A percentile compares a stretch with the other conserved stretches of the same genome.
Conservation (phyloP, 148 eudicot species). For the Rhododendron ovatum region DNA sequence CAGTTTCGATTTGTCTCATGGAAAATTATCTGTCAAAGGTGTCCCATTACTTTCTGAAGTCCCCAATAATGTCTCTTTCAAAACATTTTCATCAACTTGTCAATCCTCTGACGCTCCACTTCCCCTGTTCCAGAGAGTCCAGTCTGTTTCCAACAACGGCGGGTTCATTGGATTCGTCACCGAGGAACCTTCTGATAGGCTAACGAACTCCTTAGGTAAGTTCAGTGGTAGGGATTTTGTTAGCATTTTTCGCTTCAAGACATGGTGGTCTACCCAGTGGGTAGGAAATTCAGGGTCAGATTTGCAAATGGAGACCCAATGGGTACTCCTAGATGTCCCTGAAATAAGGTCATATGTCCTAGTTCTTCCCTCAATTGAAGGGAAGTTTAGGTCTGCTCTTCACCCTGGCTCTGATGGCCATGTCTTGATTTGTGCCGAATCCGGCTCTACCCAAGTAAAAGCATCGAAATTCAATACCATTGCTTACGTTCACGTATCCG, state of each 20-base stretch:
- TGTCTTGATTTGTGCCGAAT: conserved; percentile 46
- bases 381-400: conserved; percentile 53
- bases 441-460: conserved; percentile 46
- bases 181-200: conserved; percentile 31
- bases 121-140: conserved; percentile 36
- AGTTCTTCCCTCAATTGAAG: conserved; percentile 50
- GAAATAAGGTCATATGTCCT: conserved; percentile 46
- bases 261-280: conserved; percentile 87
- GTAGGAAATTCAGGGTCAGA: conserved; percentile 55
- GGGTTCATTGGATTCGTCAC: conserved; percentile 60
- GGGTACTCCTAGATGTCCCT: conserved; percentile 57
- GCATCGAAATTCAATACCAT: conserved; percentile 43
- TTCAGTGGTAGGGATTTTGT: conserved; percentile 47
- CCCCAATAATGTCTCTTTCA: conserved; percentile 48
- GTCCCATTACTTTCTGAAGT: conserved; percentile 43
- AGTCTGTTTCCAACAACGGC: conserved; percentile 35
- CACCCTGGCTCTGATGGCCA: conserved; percentile 46
- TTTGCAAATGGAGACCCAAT: conserved; percentile 64
- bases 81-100: conserved; percentile 40
- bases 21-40: conserved; percentile 40
- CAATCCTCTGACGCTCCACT: conserved; percentile 43
- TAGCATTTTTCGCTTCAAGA: conserved; percentile 67
- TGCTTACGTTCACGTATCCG: conserved; percentile 57
- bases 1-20: conserved; percentile 33
- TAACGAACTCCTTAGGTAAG: conserved; percentile 46